These are phyloP conservation scores for Pythium phragmitis DNA, from an alignment of 352 stramenopile species.

Conservation along the genomic window DNA sequence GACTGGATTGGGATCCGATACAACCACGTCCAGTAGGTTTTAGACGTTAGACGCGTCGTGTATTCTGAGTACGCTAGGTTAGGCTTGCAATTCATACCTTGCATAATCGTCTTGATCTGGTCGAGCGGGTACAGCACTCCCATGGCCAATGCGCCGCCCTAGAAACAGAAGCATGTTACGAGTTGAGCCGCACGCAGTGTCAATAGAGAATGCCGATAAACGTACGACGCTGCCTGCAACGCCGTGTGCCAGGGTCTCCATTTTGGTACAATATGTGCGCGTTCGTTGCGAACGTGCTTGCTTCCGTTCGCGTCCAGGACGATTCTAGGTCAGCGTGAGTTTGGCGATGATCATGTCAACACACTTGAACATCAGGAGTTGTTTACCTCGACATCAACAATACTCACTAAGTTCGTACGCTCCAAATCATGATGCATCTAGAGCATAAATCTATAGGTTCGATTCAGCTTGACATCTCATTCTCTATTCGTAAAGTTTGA, in stretches of 20 bases:
- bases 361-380: conserved; percentile 6
- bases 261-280: conserved; percentile 18
- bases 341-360: conserved; percentile 10
- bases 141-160: conserved; percentile 78
- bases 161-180: not conserved
- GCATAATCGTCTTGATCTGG: conserved; percentile 86
- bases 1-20: conserved; percentile 6
- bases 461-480: not conserved
- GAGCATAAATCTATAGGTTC: conserved; percentile 3
- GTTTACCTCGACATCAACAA: conserved; percentile 17
- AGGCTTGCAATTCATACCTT: conserved; percentile 36
- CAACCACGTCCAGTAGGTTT: not conserved
- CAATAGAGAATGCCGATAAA: not conserved
- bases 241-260: conserved; percentile 69
- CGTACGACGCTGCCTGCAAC: conserved; percentile 61
- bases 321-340: not conserved
- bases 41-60: not conserved
- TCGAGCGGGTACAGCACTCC: conserved; percentile 81
- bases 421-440: not conserved
- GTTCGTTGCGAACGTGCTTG: conserved; percentile 8
- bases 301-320: not conserved
- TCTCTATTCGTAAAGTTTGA: too few species aligned
- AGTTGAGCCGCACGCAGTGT: not conserved
- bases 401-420: not conserved
- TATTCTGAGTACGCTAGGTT: conserved; percentile 1